Evolutionary conservation across 1,284 basidiomycete species (phyloP).

Genomic region (Dichomitus squalens): DNA sequence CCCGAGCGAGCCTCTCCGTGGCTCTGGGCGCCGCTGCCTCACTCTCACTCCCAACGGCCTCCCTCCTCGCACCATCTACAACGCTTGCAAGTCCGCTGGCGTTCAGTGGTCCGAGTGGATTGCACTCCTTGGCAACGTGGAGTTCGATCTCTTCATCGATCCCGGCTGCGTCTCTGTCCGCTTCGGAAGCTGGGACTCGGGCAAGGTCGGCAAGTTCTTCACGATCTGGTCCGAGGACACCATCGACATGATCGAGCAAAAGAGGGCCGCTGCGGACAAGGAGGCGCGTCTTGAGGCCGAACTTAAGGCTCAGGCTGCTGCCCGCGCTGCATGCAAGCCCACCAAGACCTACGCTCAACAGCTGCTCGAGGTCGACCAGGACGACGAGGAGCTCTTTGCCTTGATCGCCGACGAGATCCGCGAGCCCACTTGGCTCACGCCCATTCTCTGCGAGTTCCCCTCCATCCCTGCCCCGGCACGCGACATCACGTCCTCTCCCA

Average conservation of each 20-base stretch:
- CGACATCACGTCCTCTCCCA: slow-evolving; percentile 40
- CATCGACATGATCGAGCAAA: slow-evolving; percentile 17
- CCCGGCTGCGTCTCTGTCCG: slow-evolving; percentile 74
- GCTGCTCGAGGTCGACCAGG: slow-evolving; percentile 64
- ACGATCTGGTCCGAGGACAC: slow-evolving; percentile 65
- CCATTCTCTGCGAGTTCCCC: slow-evolving; percentile 61
- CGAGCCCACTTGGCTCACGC: slow-evolving; percentile 68
- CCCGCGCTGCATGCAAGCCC: slow-evolving; percentile 24
- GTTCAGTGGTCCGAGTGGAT: slow-evolving; percentile 82
- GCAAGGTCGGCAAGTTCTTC: slow-evolving; percentile 45
- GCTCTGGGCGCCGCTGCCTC: slow-evolving; percentile 73
- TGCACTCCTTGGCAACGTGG: slow-evolving; percentile 59
- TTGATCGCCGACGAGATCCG: slow-evolving; percentile 71
- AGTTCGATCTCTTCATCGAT: slow-evolving; percentile 79
- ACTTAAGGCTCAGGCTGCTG: slow-evolving; percentile 29
- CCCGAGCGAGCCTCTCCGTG: slow-evolving; percentile 59
- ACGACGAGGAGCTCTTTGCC: slow-evolving; percentile 71
- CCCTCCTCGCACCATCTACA: slow-evolving; percentile 70
- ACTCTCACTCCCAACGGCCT: slow-evolving; percentile 66
- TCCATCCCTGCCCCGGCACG: slow-evolving; percentile 40
- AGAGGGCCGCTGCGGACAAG: slow-evolving; percentile 18
- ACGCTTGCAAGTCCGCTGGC: slow-evolving; percentile 64
- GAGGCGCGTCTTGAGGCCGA: slow-evolving; percentile 42
- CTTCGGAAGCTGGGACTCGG: slow-evolving; percentile 43
- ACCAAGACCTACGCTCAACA: slow-evolving; percentile 71